Evolutionary conservation across 73 alveolate species (phyloP), one percentile per base, ranked within the genome.

Genomic region (Paramecium bursaria): DNA sequence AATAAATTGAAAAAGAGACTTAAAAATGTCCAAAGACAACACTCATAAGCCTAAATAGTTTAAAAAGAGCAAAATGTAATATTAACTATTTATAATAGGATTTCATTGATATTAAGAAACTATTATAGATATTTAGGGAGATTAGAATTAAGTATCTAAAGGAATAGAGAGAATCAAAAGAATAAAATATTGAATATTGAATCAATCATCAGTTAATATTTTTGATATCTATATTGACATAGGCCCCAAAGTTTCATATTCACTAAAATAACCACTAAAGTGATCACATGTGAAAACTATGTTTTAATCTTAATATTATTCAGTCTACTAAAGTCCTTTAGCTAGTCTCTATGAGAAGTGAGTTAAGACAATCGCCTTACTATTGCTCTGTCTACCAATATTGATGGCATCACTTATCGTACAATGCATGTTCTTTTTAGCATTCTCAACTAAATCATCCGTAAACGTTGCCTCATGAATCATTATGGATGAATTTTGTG

Each of bases 401-500:
- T 92, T 87, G 10, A 97, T 94, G 26, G 99, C 99, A 75, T 97
- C 92, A 29, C 94, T 85, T 2, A 93, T 88, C 0, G 99, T 96
- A 0, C 98, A 88, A 88, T 97, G 99, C 96, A 94, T 87, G 74
- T 96, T 96, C 47, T 76, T 88, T 26, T 11, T 85, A 0, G 99
- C 99, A 74, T 96, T 98, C 51, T 86, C 88, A 44, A 57, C 15
- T 74, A 93, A 74, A 46, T 85, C 95, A 76, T 93, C 95, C 33
- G 93, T 98, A 77, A 96, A 96, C 14, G 99, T 97, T 0, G 98
- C 98, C 87, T 97, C 99, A 91, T 97, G 99, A 46, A 97, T 97
- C 48, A 97, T 92, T 26, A 97, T 52, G 50, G 96, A 94, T 0
- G 96, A 90, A 48, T 91, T 90, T 86, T 91, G 75, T 15, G 97